Evolutionary conservation across 1,139 yeast genomes (phyloP), one percentile per base, ranked within the genome.

Genomic region (Yamadazyma membranifaciens): DNA sequence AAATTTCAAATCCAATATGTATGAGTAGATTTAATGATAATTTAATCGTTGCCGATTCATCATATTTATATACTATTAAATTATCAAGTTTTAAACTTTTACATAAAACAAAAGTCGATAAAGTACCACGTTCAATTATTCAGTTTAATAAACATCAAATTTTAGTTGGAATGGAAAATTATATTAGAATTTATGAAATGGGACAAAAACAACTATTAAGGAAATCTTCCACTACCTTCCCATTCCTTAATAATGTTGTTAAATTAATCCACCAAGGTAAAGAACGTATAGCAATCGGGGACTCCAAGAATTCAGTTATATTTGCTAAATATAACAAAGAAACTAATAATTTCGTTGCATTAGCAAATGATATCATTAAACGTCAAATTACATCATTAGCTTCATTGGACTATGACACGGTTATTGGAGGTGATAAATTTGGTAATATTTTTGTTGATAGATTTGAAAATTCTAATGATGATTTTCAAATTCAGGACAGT

Each of bases 361-460:
- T 89, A 48, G 83, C 82, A 1, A 89, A 83, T 54, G 98, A 92
- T 60, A 62, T 73, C 0, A 62, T 83, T 37, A 71, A 81, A 35
- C 69, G 97, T 27, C 87, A 84, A 54, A 69, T 84, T 2, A 83
- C 95, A 0, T 56, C 81, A 1, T 50, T 84, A 35, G 54, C 69
- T 2, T 62, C 78, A 49, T 62, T 92, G 6, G 98, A 92, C 59
- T 75, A 79, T 43, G 81, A 81, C 44, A 88, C 97, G 0, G 75
- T 86, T 0, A 66, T 86, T 31, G 88, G 86, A 1, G 96, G 96
- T n/a, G 98, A 92, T 57, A 83, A 82, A 53, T 89, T 85, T 63
- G 97, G 98, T 1, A 87, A 84, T 52, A 41, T 91, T 0, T 81
- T 83, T 61, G 75, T 87, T 1, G 62, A 87, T 31, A 65, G 96